Conservation (phyloP, 2,329 filamentous ascomycete genomes). For the Colletotrichum agaves region DNA sequence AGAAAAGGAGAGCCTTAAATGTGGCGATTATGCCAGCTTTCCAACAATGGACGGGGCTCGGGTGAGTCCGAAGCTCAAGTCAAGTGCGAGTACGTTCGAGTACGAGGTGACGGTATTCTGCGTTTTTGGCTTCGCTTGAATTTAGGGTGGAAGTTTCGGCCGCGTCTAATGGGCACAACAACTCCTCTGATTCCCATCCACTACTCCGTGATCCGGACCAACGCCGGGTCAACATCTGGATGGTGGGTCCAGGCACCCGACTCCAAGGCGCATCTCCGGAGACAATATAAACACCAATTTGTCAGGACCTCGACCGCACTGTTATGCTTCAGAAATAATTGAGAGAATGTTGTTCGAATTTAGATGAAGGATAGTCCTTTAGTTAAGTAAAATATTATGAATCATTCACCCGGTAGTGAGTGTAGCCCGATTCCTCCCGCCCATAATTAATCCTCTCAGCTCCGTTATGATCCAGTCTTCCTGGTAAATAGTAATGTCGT, state of each 20-base stretch:
- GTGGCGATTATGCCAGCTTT: slow-evolving; percentile 5
- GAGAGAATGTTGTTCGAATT: background rate
- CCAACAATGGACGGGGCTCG: background rate
- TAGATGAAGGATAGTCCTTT: slow-evolving; percentile 5
- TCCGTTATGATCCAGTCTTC: background rate
- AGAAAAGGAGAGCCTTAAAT: background rate
- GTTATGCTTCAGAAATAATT: no score
- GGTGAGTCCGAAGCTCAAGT: background rate
- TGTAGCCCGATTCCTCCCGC: background rate
- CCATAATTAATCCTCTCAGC: background rate
- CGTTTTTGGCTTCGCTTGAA: no score
- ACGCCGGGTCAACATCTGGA: no score
- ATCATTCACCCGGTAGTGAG: slow-evolving; percentile 17
- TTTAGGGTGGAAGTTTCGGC: no score
- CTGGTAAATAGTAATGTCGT: background rate
- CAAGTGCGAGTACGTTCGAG: background rate
- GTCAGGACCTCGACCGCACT: no score
- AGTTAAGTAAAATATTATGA: slow-evolving; percentile 8
- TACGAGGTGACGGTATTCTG: no score
- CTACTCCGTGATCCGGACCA: no score
- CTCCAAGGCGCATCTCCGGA: no score
- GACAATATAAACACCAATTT: no score
- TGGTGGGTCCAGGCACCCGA: no score
- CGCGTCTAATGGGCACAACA: no score
- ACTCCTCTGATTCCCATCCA: no score